Conservation (phyloP, 768 basidiomycete species). For the Calocybe indica region DNA sequence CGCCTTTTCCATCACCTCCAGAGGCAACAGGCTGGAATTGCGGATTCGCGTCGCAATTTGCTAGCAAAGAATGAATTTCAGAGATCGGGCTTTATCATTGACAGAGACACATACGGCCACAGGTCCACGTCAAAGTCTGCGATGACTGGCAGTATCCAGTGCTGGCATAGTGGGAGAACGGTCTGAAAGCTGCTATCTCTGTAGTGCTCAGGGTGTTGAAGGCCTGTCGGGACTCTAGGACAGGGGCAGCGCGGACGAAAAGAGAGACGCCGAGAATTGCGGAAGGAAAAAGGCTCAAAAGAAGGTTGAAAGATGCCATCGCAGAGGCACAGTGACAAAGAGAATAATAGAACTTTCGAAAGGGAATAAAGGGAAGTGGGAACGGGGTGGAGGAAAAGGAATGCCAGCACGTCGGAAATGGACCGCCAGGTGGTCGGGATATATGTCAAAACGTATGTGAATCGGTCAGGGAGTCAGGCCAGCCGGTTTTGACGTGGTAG, state of each 20-base stretch:
- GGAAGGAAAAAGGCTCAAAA: not conserved
- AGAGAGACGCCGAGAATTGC: not conserved
- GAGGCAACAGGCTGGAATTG: conserved; percentile 37
- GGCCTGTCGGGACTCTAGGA: conserved; percentile 24
- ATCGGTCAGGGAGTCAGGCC: no score
- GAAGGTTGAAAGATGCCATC: conserved; percentile 4
- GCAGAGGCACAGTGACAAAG: not conserved
- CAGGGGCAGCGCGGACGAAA: conserved; percentile 4
- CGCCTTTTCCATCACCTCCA: conserved; percentile 39
- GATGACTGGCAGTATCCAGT: conserved; percentile 42
- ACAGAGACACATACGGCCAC: conserved; percentile 30
- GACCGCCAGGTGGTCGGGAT: no score
- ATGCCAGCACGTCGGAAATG: no score
- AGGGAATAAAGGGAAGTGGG: not conserved
- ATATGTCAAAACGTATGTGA: no score
- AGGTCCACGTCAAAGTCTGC: conserved; percentile 41
- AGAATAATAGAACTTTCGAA: no score
- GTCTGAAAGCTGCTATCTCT: conserved; percentile 35
- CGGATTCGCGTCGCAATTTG: conserved; percentile 41
- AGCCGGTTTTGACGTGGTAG: no score
- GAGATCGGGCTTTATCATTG: no score
- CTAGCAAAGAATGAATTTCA: conserved; percentile 13
- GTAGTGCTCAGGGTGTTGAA: conserved; percentile 33
- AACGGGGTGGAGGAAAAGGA: not conserved
- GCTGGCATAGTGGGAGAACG: conserved; percentile 47